A percentile compares a stretch with the other conserved stretches of the same genome.
Evolutionary conservation across 1,284 basidiomycete genomes (phyloP).

Genomic region (Ceratobasidium sp.): DNA sequence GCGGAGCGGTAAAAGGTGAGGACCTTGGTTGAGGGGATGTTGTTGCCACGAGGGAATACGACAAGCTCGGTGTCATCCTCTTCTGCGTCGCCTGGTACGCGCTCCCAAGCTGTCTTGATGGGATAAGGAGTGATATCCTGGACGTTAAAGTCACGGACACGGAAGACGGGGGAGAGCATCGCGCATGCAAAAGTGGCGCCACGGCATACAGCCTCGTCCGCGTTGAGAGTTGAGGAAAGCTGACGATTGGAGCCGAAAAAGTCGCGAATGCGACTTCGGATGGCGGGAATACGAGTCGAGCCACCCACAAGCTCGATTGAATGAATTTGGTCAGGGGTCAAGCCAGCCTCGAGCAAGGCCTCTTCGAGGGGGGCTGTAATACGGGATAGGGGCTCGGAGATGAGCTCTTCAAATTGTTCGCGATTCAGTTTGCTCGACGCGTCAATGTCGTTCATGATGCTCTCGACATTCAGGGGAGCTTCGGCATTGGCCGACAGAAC

Average conservation of each 20-base stretch:
- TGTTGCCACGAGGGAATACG: constrained; percentile 84
- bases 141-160: constrained; percentile 89
- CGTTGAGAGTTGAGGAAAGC: constrained; percentile 89
- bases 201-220: constrained; percentile 92
- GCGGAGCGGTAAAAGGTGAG: constrained; percentile 92
- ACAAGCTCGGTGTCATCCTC: constrained; percentile 85
- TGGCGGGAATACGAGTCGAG: constrained; percentile 70
- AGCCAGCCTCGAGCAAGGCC: constrained; percentile 64
- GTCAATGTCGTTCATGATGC: constrained; percentile 89
- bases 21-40: constrained; percentile 89
- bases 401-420: constrained; percentile 66
- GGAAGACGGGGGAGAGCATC: constrained; percentile 93
- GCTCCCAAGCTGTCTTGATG: constrained; percentile 87
- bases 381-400: constrained; percentile 60
- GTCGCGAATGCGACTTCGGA: constrained; percentile 67
- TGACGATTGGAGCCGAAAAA: constrained; percentile 65
- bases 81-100: constrained; percentile 73
- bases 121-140: constrained; percentile 85
- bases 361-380: constrained; percentile 61
- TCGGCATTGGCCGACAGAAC: constrained; percentile 83
- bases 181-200: constrained; percentile 95
- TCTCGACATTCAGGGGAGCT: constrained; percentile 87
- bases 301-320: constrained; percentile 74
- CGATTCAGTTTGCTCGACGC: constrained; percentile 65
- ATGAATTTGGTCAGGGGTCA: constrained; percentile 66